Conservation (phyloP, 371 early-diverging fungal genomes). For the Basidiobolus meristosporus region DNA sequence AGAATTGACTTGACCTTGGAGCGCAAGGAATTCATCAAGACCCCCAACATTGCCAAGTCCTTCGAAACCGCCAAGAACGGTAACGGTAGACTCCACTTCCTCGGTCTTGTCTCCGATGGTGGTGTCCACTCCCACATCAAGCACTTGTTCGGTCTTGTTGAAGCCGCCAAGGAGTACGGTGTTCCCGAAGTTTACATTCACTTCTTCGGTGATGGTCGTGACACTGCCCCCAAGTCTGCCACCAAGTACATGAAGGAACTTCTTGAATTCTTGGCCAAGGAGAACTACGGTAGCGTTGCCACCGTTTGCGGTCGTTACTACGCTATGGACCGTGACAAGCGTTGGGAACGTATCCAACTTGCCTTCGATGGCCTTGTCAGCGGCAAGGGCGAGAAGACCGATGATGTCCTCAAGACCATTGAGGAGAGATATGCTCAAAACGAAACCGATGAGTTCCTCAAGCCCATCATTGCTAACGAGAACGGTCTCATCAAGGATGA, state of each 20-base stretch:
- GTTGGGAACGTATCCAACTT: slow-evolving; percentile 92
- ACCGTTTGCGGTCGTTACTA: slow-evolving; percentile 96
- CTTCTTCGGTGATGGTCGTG: slow-evolving; percentile 98
- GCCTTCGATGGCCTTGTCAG: slow-evolving; percentile 81
- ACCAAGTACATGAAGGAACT: slow-evolving; percentile 47
- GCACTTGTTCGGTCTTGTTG: slow-evolving; percentile 73
- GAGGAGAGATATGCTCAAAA: slow-evolving; percentile 65
- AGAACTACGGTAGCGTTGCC: slow-evolving; percentile 70
- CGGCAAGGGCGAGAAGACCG: slow-evolving; percentile 60
- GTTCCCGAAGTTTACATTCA: slow-evolving; percentile 88
- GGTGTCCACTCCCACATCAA: slow-evolving; percentile 98
- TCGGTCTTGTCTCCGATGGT: slow-evolving; percentile 98
- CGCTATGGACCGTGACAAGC: slow-evolving; percentile 99
- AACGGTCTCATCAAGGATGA: slow-evolving; percentile 56
- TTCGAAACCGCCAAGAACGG: slow-evolving; percentile 70
- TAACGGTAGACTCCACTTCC: slow-evolving; percentile 84
- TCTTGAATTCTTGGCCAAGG: slow-evolving; percentile 30
- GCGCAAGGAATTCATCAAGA: slow-evolving; percentile 53
- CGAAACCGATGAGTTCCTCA: slow-evolving; percentile 96
- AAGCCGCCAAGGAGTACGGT: slow-evolving; percentile 62
- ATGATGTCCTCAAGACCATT: slow-evolving; percentile 46
- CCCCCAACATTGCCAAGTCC: slow-evolving; percentile 56
- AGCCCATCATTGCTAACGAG: slow-evolving; percentile 78
- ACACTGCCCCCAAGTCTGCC: slow-evolving; percentile 86
- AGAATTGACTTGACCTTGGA: slow-evolving; percentile 83